Percentiles rank a stretch among this genome's conserved stretches.
phyloP scores from a whole-genome alignment of 805 yeast genomes.

The Cyberlindnera xylosilytica region DNA sequence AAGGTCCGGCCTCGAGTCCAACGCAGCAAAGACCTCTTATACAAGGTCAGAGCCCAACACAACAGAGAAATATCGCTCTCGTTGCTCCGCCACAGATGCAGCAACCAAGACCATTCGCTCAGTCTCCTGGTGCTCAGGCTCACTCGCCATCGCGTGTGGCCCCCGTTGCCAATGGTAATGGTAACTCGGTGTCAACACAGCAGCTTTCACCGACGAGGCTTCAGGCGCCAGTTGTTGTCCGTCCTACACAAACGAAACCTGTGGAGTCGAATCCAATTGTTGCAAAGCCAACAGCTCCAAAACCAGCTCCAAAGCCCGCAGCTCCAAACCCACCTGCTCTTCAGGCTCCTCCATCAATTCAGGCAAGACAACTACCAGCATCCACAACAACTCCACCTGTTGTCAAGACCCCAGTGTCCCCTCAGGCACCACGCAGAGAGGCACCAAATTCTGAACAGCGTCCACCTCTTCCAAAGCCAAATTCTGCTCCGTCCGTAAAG shows the following conservation, averaged over 20 bases:
- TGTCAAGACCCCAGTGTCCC: not conserved
- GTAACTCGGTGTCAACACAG: too few relatives aligned
- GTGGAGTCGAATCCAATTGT: not conserved
- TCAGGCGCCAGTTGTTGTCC: not conserved
- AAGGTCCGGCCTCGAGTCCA: not conserved
- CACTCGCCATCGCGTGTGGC: not conserved
- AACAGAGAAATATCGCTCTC: not conserved
- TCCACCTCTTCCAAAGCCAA: not conserved
- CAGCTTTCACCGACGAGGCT: not conserved
- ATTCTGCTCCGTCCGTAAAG: not conserved
- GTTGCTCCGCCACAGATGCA: not conserved
- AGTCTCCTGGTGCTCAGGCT: slow-evolving; percentile 1
- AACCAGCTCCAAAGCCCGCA: too few relatives aligned
- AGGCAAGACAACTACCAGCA: not conserved
- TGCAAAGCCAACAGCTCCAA: not conserved
- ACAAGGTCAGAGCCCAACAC: too few relatives aligned
- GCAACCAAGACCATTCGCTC: not conserved
- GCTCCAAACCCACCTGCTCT: too few relatives aligned
- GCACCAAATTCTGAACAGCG: not conserved
- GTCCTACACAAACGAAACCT: not conserved
- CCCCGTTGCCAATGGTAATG: too few relatives aligned
- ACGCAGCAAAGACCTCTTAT: slow-evolving; percentile 3
- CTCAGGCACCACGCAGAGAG: not conserved
- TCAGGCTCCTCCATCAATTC: not conserved
- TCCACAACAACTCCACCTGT: not conserved